Evolutionary conservation across 768 basidiomycete genomes (phyloP).

Genomic region (Hericium rajendrae): DNA sequence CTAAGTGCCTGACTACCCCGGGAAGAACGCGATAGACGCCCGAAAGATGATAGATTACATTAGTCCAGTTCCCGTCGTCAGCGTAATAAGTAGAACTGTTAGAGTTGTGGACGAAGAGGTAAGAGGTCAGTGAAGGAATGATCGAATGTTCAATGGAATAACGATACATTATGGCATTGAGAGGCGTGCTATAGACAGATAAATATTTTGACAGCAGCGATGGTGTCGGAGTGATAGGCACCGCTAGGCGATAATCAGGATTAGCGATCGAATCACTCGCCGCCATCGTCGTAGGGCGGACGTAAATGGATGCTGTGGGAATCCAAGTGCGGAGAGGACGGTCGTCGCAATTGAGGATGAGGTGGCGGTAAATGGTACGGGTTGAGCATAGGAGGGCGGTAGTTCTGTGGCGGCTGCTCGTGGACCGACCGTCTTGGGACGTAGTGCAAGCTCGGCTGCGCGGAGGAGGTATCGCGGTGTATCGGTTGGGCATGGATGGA

Average conservation of each 20-base stretch:
- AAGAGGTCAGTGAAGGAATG: neutral
- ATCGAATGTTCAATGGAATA: neutral
- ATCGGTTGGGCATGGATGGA: constrained; percentile 24
- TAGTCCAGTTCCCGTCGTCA: constrained; percentile 9
- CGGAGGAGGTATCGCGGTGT: constrained; percentile 15
- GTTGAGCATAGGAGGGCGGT: constrained; percentile 31
- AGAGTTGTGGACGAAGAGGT: neutral
- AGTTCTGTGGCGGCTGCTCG: constrained; percentile 35
- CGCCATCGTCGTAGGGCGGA: neutral
- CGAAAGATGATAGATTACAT: constrained; percentile 8
- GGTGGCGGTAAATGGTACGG: constrained; percentile 40
- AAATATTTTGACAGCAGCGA: neutral
- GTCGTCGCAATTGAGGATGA: constrained; percentile 28
- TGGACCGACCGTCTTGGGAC: constrained; percentile 49
- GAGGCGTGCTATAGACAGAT: neutral
- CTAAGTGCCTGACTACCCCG: constrained; percentile 8
- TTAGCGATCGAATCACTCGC: neutral
- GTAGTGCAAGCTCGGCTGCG: constrained; percentile 37
- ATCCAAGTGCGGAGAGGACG: constrained; percentile 10
- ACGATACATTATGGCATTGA: neutral
- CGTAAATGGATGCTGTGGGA: constrained; percentile 9
- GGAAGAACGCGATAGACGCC: constrained; percentile 6
- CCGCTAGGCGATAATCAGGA: neutral
- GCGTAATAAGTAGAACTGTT: constrained; percentile 1
- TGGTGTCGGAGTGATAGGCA: neutral